phyloP scores from a whole-genome alignment of 1,284 basidiomycete species.

The Sporisorium reilianum region DNA sequence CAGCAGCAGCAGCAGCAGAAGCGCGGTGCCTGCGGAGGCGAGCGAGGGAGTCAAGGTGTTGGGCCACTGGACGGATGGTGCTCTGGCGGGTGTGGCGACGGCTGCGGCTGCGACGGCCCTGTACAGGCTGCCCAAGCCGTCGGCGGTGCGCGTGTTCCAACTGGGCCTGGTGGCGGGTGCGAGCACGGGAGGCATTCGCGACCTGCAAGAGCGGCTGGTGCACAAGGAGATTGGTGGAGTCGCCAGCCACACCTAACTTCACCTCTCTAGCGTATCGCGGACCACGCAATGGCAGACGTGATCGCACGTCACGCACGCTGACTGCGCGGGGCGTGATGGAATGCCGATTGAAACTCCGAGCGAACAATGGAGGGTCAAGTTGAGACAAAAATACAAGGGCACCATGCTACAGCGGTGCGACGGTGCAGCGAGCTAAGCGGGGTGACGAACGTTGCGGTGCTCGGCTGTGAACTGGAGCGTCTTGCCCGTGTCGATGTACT shows the following conservation, averaged over 20 bases:
- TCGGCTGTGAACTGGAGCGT: constrained; percentile 30
- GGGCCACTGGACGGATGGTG: constrained; percentile 62
- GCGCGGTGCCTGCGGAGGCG: neutral
- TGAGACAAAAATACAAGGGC: no score
- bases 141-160: constrained; percentile 34
- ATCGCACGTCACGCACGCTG: no score
- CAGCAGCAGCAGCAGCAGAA: no score
- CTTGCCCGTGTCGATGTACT: constrained; percentile 29
- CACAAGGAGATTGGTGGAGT: constrained; percentile 43
- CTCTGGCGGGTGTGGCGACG: constrained; percentile 49
- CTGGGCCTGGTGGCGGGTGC: constrained; percentile 44
- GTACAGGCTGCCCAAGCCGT: constrained; percentile 39
- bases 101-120: constrained; percentile 38
- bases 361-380: no score
- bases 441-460: constrained; percentile 14
- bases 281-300: no score
- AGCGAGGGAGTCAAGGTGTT: constrained; percentile 21
- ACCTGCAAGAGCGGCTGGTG: constrained; percentile 38
- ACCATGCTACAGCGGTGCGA: no score
- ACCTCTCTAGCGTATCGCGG: no score
- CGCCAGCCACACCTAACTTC: constrained; percentile 43
- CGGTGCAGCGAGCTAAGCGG: no score
- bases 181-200: constrained; percentile 41
- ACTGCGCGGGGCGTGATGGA: no score
- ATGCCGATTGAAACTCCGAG: no score